Percentiles rank a stretch among this genome's conserved stretches.
phyloP scores from a whole-genome alignment of 768 basidiomycete species.

The Melanogaster broomeanus region DNA sequence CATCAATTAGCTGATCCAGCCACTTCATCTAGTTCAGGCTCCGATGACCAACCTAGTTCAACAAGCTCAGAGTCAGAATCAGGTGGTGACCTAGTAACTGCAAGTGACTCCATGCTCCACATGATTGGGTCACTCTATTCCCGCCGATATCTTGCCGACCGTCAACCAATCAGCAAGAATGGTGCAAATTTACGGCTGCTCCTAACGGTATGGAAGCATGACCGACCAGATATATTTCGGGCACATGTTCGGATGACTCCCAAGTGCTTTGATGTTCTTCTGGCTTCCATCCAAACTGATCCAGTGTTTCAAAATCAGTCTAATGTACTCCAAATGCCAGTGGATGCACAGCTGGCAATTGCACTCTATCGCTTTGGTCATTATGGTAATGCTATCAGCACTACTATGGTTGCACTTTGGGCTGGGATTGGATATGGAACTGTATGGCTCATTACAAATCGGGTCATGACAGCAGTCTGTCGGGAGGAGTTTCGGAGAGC shows the following conservation, averaged over 20 bases:
- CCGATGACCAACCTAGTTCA: no score
- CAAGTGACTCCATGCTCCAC: neutral
- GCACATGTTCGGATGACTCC: no score
- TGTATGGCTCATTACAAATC: constrained; percentile 24
- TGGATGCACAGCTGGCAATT: constrained; percentile 38
- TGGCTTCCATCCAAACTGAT: no score
- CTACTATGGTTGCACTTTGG: constrained; percentile 39
- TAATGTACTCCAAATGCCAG: constrained; percentile 23
- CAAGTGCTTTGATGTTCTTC: no score
- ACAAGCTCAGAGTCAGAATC: no score
- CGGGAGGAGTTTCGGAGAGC: constrained; percentile 22
- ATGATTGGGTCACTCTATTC: neutral
- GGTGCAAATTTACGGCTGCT: neutral
- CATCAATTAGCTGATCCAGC: neutral
- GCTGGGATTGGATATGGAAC: constrained; percentile 37
- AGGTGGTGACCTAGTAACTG: no score
- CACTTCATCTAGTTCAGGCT: constrained; percentile 1
- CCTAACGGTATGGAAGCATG: constrained; percentile 5
- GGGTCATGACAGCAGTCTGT: constrained; percentile 36
- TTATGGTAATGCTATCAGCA: constrained; percentile 39
- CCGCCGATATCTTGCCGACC: no score
- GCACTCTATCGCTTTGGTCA: constrained; percentile 43
- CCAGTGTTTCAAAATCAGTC: constrained; percentile 31
- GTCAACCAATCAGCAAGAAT: neutral
- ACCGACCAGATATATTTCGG: no score